Percentiles rank a stretch among this genome's conserved stretches.
Evolutionary conservation across 495 filamentous ascomycete genomes (phyloP).

Genomic region (Penicillium salamii): DNA sequence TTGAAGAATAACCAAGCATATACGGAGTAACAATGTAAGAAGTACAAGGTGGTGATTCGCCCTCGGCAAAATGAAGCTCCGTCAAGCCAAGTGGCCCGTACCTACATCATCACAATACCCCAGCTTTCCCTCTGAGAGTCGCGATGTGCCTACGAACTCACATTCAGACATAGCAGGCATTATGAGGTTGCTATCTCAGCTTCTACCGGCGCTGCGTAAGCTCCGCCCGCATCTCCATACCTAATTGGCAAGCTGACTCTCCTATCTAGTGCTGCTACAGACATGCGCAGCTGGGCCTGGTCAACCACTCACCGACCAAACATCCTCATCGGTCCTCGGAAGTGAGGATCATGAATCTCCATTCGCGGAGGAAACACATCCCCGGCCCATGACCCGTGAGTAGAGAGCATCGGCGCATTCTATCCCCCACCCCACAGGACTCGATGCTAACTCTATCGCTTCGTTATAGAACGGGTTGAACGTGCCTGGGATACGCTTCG

Average conservation of each 20-base stretch:
- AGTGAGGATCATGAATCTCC: constrained; percentile 16
- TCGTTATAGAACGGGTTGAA: constrained; percentile 33
- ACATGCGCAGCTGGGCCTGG: constrained; percentile 29
- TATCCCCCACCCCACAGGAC: background rate
- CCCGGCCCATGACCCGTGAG: constrained; percentile 34
- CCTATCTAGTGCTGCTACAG: constrained; percentile 36
- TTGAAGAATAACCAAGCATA: too few species aligned
- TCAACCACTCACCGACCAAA: constrained; percentile 19
- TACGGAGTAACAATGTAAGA: too few species aligned
- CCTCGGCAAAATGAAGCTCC: constrained; percentile 43
- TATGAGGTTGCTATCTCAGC: constrained; percentile 40
- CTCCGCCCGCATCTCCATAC: constrained; percentile 2
- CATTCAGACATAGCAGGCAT: constrained; percentile 25
- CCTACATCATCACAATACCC: constrained; percentile 17
- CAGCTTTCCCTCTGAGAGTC: constrained; percentile 18
- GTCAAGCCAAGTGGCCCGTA: constrained; percentile 46
- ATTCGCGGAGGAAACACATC: constrained; percentile 18
- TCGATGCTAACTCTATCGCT: background rate
- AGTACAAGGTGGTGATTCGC: too few species aligned
- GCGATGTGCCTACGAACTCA: constrained; percentile 37
- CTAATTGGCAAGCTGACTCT: constrained; percentile 23
- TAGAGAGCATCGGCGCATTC: background rate
- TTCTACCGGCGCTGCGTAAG: constrained; percentile 45
- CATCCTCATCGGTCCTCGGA: constrained; percentile 13
- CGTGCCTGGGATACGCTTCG: constrained; percentile 35